A percentile compares a stretch with the other conserved stretches of the same genome.
Evolutionary conservation across 495 filamentous ascomycete species (phyloP).

Genomic region (Penicillium ochrochloron): DNA sequence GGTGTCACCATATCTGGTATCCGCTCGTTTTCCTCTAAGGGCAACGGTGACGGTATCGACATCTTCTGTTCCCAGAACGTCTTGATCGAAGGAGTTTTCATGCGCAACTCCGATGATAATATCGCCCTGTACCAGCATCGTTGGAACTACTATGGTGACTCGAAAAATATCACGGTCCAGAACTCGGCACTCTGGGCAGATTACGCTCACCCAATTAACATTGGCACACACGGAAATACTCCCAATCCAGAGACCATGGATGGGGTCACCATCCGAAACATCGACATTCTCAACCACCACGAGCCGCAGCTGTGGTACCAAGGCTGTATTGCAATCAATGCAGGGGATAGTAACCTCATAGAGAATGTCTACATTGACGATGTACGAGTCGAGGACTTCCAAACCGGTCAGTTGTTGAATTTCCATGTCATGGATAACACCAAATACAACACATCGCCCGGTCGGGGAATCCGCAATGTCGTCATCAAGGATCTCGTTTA

Average conservation of each 20-base stretch:
- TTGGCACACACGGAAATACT: neutral
- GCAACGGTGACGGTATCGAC: neutral
- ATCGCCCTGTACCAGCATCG: neutral
- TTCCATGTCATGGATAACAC: neutral
- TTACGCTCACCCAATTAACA: neutral
- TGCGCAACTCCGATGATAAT: neutral
- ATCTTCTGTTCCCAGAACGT: neutral
- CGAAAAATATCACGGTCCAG: neutral
- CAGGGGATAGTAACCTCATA: neutral
- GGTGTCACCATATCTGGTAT: neutral
- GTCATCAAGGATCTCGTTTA: slow-evolving; percentile 3
- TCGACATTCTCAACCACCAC: slow-evolving; percentile 5
- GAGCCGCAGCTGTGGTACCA: slow-evolving; percentile 1
- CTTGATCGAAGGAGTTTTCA: neutral
- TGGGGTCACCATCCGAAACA: neutral
- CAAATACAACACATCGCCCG: neutral
- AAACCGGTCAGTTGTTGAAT: neutral
- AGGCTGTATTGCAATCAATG: neutral
- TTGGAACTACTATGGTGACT: slow-evolving; percentile 1
- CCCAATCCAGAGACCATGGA: neutral
- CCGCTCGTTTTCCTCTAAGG: neutral
- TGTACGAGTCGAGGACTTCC: neutral
- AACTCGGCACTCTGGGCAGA: neutral
- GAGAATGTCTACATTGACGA: neutral
- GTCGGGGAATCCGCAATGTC: neutral